A percentile compares a stretch with the other conserved stretches of the same genome.
Conservation (phyloP, 1,284 basidiomycete species). For the Puccinia coronata region DNA sequence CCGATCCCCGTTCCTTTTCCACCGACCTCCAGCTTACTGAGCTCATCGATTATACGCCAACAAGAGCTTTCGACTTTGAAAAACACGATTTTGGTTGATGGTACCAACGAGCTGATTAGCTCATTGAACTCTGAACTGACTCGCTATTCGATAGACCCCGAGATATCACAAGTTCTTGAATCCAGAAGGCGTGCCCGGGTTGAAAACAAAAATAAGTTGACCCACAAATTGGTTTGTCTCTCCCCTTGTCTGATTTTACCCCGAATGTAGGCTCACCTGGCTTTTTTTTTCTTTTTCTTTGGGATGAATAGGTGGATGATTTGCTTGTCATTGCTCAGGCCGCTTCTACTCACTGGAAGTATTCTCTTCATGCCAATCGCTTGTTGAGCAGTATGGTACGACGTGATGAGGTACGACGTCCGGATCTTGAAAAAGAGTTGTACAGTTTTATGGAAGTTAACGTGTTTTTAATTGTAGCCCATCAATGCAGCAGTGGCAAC, state of each 20-base stretch:
- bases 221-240: conserved; percentile 42
- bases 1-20: neutral
- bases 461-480: conserved; percentile 24
- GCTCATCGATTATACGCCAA: conserved; percentile 21
- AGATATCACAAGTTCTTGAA: conserved; percentile 5
- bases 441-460: neutral
- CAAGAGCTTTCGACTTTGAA: conserved; percentile 33
- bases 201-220: neutral
- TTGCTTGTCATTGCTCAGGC: conserved; percentile 41
- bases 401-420: conserved; percentile 46
- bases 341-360: conserved; percentile 50
- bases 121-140: conserved; percentile 25
- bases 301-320: conserved; percentile 37
- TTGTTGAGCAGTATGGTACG: conserved; percentile 47
- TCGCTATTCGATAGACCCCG: conserved; percentile 24
- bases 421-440: neutral
- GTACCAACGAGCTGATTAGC: conserved; percentile 6
- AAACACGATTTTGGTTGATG: conserved; percentile 3
- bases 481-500: conserved; percentile 52
- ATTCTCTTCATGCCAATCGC: conserved; percentile 48
- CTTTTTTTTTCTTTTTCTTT: neutral
- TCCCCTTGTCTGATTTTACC: neutral
- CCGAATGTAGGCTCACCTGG: neutral
- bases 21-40: conserved; percentile 14
- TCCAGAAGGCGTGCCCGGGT: conserved; percentile 8